phyloP scores from a whole-genome alignment of 1,284 basidiomycete genomes.

The Ceratobasidium sp. region DNA sequence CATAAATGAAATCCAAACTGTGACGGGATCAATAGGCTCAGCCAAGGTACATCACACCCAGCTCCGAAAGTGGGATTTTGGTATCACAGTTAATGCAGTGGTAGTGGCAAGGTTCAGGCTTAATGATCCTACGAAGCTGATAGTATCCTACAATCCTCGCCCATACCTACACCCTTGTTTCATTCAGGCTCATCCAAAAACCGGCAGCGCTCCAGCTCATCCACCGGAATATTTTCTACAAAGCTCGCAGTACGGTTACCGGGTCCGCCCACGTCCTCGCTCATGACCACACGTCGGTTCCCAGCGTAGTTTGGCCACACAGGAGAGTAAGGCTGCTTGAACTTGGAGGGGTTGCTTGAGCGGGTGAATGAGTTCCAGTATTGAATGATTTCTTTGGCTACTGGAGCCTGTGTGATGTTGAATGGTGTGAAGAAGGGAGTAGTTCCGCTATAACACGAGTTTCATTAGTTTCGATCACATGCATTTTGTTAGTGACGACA shows the following conservation, averaged over 20 bases:
- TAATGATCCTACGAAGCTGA: too few relatives aligned
- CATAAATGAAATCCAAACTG: too few relatives aligned
- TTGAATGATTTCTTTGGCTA: constrained; percentile 54
- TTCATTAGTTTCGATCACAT: constrained; percentile 51
- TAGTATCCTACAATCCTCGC: too few relatives aligned
- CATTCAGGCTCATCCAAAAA: constrained; percentile 54
- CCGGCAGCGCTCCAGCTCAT: constrained; percentile 50
- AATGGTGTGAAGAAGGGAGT: constrained; percentile 2
- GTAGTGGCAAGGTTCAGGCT: too few relatives aligned
- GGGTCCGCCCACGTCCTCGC: constrained; percentile 37
- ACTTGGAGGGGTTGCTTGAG: constrained; percentile 50
- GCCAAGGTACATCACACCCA: too few relatives aligned
- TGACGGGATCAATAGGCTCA: too few relatives aligned
- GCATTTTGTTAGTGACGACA: not conserved
- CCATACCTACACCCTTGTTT: constrained; percentile 44
- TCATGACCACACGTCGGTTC: constrained; percentile 44
- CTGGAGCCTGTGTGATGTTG: constrained; percentile 49
- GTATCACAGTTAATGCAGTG: too few relatives aligned
- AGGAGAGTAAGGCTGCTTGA: constrained; percentile 47
- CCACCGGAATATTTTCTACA: constrained; percentile 49
- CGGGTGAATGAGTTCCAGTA: constrained; percentile 57
- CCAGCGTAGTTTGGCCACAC: constrained; percentile 46
- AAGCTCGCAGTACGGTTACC: constrained; percentile 39
- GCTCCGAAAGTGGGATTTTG: too few relatives aligned
- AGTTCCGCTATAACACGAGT: constrained; percentile 50